phyloP scores from a whole-genome alignment of 75 land plant species.

The Selaginella moellendorffii region DNA sequence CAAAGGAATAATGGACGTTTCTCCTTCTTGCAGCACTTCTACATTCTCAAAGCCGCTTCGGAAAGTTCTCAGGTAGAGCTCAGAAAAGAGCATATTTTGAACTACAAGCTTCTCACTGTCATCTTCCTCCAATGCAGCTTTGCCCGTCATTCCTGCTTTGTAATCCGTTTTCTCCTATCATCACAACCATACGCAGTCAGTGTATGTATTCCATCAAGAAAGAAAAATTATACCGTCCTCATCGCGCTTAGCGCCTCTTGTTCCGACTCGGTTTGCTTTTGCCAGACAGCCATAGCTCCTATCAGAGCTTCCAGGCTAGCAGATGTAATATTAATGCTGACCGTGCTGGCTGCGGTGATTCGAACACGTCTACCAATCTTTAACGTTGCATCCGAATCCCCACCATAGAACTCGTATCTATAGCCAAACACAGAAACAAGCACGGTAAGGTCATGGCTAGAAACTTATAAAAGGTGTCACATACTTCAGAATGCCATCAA shows the following conservation, averaged over 20 bases:
- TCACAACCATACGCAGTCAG: too few species aligned
- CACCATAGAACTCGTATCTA: constrained; percentile 83
- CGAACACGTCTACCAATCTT: constrained; percentile 65
- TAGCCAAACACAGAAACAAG: too few species aligned
- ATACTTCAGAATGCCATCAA: constrained; percentile 97
- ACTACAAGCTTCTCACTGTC: constrained; percentile 55
- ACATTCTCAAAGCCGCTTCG: constrained; percentile 32
- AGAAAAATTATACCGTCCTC: constrained; percentile 20
- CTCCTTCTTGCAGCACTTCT: constrained; percentile 31
- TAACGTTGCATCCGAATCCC: constrained; percentile 21
- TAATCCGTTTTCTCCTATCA: constrained; percentile 12
- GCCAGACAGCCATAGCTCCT: constrained; percentile 54
- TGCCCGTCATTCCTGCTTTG: neutral
- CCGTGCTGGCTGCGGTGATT: constrained; percentile 59
- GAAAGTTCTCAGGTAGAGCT: constrained; percentile 44
- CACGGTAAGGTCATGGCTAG: neutral
- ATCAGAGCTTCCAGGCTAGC: constrained; percentile 64
- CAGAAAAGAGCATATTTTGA: constrained; percentile 72
- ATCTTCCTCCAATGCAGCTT: constrained; percentile 73
- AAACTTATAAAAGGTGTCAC: constrained; percentile 4
- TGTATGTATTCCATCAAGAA: too few species aligned
- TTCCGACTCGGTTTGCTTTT: constrained; percentile 53
- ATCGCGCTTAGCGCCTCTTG: constrained; percentile 24
- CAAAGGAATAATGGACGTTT: constrained; percentile 29
- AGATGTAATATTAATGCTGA: constrained; percentile 73